A percentile compares a stretch with the other conserved stretches of the same genome.
Evolutionary conservation across 2,329 filamentous ascomycete species (phyloP).

Genomic region (Talaromyces verruculosus): DNA sequence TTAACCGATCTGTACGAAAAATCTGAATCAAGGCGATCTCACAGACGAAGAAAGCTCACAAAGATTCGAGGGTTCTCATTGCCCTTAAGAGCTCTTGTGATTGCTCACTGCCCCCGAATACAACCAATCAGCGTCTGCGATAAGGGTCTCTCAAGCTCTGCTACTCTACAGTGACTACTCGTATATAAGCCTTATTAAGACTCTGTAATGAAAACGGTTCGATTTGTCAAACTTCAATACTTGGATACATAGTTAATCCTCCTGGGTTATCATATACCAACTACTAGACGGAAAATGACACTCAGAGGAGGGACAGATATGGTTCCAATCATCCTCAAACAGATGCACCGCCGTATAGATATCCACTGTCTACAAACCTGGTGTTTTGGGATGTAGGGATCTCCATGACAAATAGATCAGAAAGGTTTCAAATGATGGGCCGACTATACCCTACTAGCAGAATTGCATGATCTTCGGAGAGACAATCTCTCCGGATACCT

Average conservation of each 20-base stretch:
- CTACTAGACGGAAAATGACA: neutral
- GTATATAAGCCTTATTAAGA: neutral
- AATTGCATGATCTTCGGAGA: neutral
- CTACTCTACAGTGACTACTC: neutral
- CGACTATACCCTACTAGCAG: neutral
- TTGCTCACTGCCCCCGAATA: neutral
- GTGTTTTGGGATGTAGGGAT: neutral
- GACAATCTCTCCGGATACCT: neutral
- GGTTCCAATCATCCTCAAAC: neutral
- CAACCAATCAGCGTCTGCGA: neutral
- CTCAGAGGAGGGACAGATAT: neutral
- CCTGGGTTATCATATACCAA: neutral
- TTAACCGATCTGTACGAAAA: neutral
- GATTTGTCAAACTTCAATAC: neutral
- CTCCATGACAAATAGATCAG: neutral
- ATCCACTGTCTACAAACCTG: neutral
- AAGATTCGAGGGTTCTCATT: too few relatives aligned
- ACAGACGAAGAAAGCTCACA: neutral
- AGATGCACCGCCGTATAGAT: neutral
- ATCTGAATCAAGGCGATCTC: neutral
- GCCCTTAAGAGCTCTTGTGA: neutral
- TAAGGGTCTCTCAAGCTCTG: neutral
- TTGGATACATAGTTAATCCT: neutral
- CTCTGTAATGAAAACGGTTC: neutral
- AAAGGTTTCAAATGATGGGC: neutral